A percentile compares a stretch with the other conserved stretches of the same genome.
Evolutionary conservation across 306 rosid species (phyloP).

Genomic region (Vigna nakashimae): DNA sequence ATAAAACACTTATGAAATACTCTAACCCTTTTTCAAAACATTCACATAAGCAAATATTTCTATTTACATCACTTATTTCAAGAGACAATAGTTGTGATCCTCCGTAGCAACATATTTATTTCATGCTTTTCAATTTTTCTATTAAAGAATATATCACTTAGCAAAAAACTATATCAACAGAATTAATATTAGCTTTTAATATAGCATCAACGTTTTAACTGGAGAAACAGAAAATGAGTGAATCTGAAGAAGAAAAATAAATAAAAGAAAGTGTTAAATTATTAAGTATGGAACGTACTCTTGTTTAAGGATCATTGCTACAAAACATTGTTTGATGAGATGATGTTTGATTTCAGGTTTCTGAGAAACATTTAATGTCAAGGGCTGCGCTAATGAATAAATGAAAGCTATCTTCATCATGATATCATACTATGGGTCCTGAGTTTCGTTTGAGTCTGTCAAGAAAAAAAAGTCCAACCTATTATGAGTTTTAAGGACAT

Average conservation of each 20-base stretch:
- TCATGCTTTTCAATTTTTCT: background rate
- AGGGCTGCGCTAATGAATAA: conserved; percentile 77
- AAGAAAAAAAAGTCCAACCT: conserved; percentile 46
- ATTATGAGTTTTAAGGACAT: conserved; percentile 50
- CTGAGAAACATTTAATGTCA: conserved; percentile 76
- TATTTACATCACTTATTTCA: background rate
- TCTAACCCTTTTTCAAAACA: too few relatives aligned
- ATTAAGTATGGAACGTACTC: background rate
- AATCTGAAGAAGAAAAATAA: background rate
- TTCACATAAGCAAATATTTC: background rate
- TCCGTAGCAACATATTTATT: background rate
- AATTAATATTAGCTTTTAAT: background rate
- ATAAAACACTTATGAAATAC: too few relatives aligned
- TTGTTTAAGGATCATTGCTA: background rate
- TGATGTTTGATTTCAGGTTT: conserved; percentile 56
- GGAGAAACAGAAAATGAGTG: background rate
- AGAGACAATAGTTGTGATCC: background rate
- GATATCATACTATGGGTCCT: conserved; percentile 34
- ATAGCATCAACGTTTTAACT: background rate
- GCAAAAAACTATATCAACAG: background rate
- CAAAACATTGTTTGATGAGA: background rate
- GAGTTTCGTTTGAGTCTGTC: conserved; percentile 47
- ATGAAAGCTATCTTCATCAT: conserved; percentile 49
- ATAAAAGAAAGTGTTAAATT: background rate
- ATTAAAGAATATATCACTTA: background rate